Percentiles rank a stretch among this genome's conserved stretches.
These are phyloP conservation scores for Dothistroma septosporum DNA, from an alignment of 2,329 filamentous ascomycete species.

Conservation along the genomic window DNA sequence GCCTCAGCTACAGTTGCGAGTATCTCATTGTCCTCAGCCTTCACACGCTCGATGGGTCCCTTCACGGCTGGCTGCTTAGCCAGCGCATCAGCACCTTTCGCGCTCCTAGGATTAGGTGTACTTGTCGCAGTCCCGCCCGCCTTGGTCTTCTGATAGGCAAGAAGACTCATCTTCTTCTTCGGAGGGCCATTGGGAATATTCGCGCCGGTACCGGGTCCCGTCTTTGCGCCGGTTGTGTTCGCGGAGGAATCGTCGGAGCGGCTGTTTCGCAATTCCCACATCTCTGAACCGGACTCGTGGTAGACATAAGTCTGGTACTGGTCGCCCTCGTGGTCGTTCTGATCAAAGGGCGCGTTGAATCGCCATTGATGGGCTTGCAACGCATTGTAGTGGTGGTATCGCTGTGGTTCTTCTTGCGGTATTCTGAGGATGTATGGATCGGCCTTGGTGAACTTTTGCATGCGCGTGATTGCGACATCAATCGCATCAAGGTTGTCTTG, in stretches of 20 bases:
- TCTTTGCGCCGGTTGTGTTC: constrained; percentile 16
- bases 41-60: constrained; percentile 32
- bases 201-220: constrained; percentile 35
- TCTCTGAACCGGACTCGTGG: constrained; percentile 48
- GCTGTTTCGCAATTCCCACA: constrained; percentile 30
- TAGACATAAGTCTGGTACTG: constrained; percentile 61
- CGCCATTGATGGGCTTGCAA: constrained; percentile 41
- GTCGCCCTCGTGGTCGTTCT: constrained; percentile 52
- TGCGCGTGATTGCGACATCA: constrained; percentile 42
- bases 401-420: constrained; percentile 41
- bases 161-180: constrained; percentile 61
- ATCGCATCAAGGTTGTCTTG: constrained; percentile 38
- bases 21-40: constrained; percentile 33
- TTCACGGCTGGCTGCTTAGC: constrained; percentile 31
- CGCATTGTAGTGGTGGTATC: constrained; percentile 41
- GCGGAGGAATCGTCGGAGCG: constrained; percentile 29
- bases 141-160: constrained; percentile 57
- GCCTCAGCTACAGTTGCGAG: constrained; percentile 26
- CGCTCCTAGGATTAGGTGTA: constrained; percentile 20
- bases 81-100: constrained; percentile 18
- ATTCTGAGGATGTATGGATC: constrained; percentile 48
- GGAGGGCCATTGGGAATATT: constrained; percentile 40
- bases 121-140: constrained; percentile 32
- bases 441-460: constrained; percentile 39
- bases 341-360: constrained; percentile 50